Base-by-base conservation (phyloP, 768 basidiomycete species). In the Leccinum longicurvipes region DNA sequence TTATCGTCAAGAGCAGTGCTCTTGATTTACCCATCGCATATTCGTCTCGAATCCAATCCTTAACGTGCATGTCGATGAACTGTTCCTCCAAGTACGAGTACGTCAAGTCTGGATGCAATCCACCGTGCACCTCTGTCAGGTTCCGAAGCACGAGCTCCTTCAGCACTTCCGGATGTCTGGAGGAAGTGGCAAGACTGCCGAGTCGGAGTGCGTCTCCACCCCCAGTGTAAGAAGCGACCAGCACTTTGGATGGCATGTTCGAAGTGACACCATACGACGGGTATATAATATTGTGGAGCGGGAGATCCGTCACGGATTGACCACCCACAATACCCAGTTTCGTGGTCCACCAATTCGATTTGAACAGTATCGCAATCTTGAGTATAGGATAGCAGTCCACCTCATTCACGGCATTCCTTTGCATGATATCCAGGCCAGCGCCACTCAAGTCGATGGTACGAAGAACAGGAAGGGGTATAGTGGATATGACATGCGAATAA, bases 41-140 rank as follows among this genome's bases (percentile, higher is more conserved):
- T 3, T 68, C 67, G 32, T 72, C 62, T 23, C 67, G 58, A 36
- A 41, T 53, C 76, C 77, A 78, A 53, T 70, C 66, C 64, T 68
- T 71, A 0, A 69, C 56, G 39, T 66, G 51, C n/a, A 60, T 60
- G 19, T 70, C 58, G 12, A 59, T 32, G 4, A 48, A 48, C 25
- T 58, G n/a, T 1, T 45, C 47, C n/a, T 25, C 36, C 3, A 58
- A 15, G 14, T 24, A 59, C 4, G 2, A n/a, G 32, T 52, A 59
- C 3, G 58, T 59, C 31, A 59, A 15, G 3, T 51, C 50, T 4
- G 39, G 46, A 15, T 59, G 47, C 12, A 21, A 25, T 5, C 36
- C 39, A 17, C 31, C 12, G n/a, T n/a, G n/a, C n/a, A n/a, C n/a
- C n/a, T n/a, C n/a, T n/a, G n/a, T n/a, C n/a, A n/a, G n/a, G n/a